A percentile compares a stretch with the other conserved stretches of the same genome.
These are phyloP conservation scores for Aspergillus aculeatinus DNA, from an alignment of 2,329 filamentous ascomycete genomes.

Conservation along the genomic window DNA sequence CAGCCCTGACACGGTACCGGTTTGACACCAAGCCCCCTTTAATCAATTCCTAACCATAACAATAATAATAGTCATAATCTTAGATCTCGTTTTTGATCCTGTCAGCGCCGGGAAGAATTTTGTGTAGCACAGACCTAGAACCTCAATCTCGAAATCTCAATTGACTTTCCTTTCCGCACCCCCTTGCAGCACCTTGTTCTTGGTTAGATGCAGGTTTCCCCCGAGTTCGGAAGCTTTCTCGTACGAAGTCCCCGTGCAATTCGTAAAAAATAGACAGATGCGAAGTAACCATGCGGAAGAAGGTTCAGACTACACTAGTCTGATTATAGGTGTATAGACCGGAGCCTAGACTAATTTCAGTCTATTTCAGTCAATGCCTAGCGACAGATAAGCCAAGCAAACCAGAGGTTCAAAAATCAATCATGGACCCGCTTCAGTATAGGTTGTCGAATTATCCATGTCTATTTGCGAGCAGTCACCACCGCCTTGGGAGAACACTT, in stretches of 20 bases:
- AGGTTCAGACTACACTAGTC: background rate
- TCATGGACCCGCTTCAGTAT: background rate
- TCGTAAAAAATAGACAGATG: background rate
- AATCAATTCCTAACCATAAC: background rate
- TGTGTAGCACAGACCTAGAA: background rate
- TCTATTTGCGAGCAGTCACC: constrained; percentile 35
- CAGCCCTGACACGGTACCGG: background rate
- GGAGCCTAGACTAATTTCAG: background rate
- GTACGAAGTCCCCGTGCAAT: background rate
- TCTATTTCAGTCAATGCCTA: background rate
- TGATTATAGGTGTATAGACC: background rate
- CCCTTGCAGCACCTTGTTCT: background rate
- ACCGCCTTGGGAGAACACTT: constrained; percentile 35
- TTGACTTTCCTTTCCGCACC: background rate
- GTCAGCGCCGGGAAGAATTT: background rate
- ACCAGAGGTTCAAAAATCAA: background rate
- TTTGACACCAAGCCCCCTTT: background rate
- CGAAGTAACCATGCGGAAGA: background rate
- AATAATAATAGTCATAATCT: background rate
- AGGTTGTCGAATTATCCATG: background rate
- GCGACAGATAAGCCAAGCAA: background rate
- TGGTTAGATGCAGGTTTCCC: background rate
- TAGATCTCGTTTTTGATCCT: background rate
- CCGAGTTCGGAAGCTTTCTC: background rate
- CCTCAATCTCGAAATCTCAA: background rate